Base-by-base conservation (phyloP, 495 filamentous ascomycete genomes). In the Astrothelium subdiscretum region DNA sequence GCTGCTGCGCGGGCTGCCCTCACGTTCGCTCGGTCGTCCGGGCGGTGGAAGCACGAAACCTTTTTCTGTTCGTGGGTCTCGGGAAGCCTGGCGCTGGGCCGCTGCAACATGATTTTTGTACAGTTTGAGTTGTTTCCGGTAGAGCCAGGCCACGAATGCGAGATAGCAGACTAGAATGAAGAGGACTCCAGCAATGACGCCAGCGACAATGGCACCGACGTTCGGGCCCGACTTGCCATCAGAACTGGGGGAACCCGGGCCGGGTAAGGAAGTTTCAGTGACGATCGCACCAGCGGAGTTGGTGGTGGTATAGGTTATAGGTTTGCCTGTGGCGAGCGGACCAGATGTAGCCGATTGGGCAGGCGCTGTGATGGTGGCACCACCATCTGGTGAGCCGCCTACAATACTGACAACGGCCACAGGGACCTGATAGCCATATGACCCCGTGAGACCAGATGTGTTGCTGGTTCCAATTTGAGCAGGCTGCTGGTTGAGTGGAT, bases 91-190 rank as follows among this genome's bases (percentile, higher is more conserved):
- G 15, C 72, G 72, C 62, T 80, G 76, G 8, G 79, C 74, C 67
- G 85, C 80, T 15, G 80, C 79, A 31, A 87, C 78, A 69, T 89
- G 83, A 31, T 77, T 73, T 66, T 82, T 82, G 73, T 86, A 88
- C 4, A 85, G 77, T 1, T 68, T 63, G 12, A 88, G 76, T 65
- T 85, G 86, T 27, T 80, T 79, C 32, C 84, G 79, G 73, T 87
- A 89, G 5, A 89, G 72, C 79, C 82, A 88, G 24, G 83, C 80
- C 71, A 87, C 87, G 76, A 88, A 89, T 15, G 84, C 85, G 24
- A 91, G 76, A 67, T 89, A 85, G 10, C 72, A 72, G 2, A 83
- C 81, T 3, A 83, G 68, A 18, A 88, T 63, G 42, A 80, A 79
- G 13, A 84, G 74, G 15, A 83, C 66, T 31, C 82, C 87, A 3